Evolutionary conservation across 2,329 filamentous ascomycete genomes (phyloP).

Genomic region (Cladosporium sp.): DNA sequence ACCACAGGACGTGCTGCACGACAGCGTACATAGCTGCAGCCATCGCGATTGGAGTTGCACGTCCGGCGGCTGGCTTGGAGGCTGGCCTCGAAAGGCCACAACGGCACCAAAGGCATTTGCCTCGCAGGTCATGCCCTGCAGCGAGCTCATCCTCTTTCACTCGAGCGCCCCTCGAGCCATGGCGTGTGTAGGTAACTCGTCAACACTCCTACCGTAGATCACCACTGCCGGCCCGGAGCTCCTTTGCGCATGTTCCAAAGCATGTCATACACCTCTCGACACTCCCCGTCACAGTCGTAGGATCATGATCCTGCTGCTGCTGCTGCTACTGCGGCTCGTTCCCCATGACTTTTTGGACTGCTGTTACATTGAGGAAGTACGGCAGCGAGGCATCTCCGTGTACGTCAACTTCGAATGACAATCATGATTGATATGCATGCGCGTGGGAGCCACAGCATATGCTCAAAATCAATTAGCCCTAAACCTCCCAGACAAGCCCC

Average conservation of each 20-base stretch:
- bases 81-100: background rate
- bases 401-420: too few relatives aligned
- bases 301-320: background rate
- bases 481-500: background rate
- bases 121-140: slow-evolving; percentile 4
- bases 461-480: background rate
- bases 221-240: background rate
- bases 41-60: background rate
- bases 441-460: background rate
- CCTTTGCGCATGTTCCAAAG: background rate
- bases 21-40: background rate
- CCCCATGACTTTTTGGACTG: too few relatives aligned
- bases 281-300: background rate
- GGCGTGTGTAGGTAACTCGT: too few relatives aligned
- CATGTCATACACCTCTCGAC: background rate
- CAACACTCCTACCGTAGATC: background rate
- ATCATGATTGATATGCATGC: too few relatives aligned
- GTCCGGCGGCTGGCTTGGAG: background rate
- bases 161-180: background rate
- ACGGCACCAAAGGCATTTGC: background rate
- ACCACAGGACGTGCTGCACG: slow-evolving; percentile 3
- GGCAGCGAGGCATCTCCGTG: too few relatives aligned
- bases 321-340: too few relatives aligned
- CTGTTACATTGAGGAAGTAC: too few relatives aligned
- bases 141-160: background rate